These are phyloP conservation scores for Colletotrichum neosansevieriae DNA, from an alignment of 2,329 filamentous ascomycete species.

Conservation along the genomic window DNA sequence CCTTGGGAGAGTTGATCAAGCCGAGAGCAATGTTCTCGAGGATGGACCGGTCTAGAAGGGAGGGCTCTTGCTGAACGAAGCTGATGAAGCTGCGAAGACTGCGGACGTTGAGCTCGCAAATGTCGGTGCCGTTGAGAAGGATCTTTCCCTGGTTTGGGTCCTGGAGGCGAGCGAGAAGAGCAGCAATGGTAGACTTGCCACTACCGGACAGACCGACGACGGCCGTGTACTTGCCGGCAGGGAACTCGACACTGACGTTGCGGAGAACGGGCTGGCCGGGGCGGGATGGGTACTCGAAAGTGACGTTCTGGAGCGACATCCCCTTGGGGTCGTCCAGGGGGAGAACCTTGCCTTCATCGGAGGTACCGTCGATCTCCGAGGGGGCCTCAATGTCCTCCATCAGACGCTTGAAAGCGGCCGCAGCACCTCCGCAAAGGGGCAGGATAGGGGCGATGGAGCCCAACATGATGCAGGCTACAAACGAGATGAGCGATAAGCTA, in stretches of 20 bases:
- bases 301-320: slow-evolving; percentile 53
- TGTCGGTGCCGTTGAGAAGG: slow-evolving; percentile 52
- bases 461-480: slow-evolving; percentile 64
- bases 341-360: slow-evolving; percentile 51
- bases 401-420: slow-evolving; percentile 66
- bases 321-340: slow-evolving; percentile 61
- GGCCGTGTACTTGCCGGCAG: slow-evolving; percentile 57
- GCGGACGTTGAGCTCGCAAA: slow-evolving; percentile 51
- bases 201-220: slow-evolving; percentile 64
- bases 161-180: slow-evolving; percentile 57
- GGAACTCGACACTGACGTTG: slow-evolving; percentile 50
- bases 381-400: slow-evolving; percentile 64
- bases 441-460: slow-evolving; percentile 70
- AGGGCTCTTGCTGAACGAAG: slow-evolving; percentile 51
- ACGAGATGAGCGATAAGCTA: slow-evolving; percentile 37
- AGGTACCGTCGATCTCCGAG: slow-evolving; percentile 54
- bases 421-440: slow-evolving; percentile 67
- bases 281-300: slow-evolving; percentile 53
- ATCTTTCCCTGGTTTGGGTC: slow-evolving; percentile 57
- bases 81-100: slow-evolving; percentile 49
- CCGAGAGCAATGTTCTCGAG: slow-evolving; percentile 59
- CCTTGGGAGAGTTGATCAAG: slow-evolving; percentile 50
- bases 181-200: slow-evolving; percentile 60
- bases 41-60: slow-evolving; percentile 51
- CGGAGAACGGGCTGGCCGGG: slow-evolving; percentile 51